Conservation (phyloP, 2,329 filamentous ascomycete genomes). For the Microdochium nivale region DNA sequence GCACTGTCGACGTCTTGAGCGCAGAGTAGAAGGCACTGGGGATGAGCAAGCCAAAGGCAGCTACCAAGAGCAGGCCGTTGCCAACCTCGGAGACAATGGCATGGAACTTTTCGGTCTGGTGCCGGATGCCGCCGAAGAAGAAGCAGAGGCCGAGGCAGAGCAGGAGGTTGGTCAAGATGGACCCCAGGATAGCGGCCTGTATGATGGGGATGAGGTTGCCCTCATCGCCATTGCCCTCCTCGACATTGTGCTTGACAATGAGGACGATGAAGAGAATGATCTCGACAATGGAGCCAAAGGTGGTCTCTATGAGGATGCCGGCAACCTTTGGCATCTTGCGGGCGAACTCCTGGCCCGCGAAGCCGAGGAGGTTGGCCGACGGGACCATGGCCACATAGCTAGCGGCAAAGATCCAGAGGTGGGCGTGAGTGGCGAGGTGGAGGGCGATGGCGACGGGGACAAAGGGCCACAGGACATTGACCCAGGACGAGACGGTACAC, state of each 20-base stretch:
- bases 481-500: constrained; percentile 51
- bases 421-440: constrained; percentile 31
- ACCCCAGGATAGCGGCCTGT: constrained; percentile 75
- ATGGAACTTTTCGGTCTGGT: constrained; percentile 63
- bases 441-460: constrained; percentile 65
- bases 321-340: constrained; percentile 68
- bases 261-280: constrained; percentile 77
- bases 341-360: constrained; percentile 63
- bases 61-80: constrained; percentile 67
- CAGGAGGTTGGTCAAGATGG: constrained; percentile 72
- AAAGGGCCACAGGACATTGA: constrained; percentile 68
- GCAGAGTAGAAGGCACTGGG: constrained; percentile 50
- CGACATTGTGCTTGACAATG: constrained; percentile 38
- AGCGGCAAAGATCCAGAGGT: constrained; percentile 59
- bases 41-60: constrained; percentile 43
- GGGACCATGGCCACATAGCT: constrained; percentile 74
- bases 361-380: constrained; percentile 66
- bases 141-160: constrained; percentile 76
- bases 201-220: constrained; percentile 40
- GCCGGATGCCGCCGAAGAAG: constrained; percentile 62
- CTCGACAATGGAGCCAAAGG: constrained; percentile 69
- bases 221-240: constrained; percentile 31
- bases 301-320: constrained; percentile 53
- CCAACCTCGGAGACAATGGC: constrained; percentile 72
- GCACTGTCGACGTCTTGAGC: constrained; percentile 18